Conservation (phyloP, 1,284 basidiomycete genomes). For the Cutaneotrichosporon sp. region DNA sequence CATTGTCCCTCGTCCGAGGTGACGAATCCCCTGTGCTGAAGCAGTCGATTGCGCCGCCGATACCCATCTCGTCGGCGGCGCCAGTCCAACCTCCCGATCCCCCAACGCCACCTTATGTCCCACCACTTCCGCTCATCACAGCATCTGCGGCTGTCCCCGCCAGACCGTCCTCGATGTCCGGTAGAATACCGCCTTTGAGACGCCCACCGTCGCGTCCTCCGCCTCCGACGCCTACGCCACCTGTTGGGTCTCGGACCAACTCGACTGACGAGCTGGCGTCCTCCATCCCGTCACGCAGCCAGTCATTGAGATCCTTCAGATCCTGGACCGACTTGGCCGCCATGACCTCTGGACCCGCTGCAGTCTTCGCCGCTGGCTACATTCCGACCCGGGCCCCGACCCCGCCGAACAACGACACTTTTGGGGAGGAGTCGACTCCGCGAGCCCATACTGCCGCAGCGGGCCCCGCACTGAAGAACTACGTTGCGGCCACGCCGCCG, state of each 20-base stretch:
- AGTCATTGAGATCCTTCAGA: conserved; percentile 1
- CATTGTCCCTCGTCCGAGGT: not conserved
- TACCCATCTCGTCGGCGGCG: not conserved
- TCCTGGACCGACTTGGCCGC: not conserved
- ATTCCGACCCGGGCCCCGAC: not conserved
- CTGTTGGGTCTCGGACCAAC: conserved; percentile 3
- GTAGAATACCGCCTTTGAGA: conserved; percentile 16
- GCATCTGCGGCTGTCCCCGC: not conserved
- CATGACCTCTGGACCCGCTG: not conserved
- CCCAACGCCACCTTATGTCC: not conserved
- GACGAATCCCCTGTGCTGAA: not conserved
- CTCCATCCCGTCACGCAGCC: not conserved
- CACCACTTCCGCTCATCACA: not conserved
- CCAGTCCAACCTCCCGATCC: not conserved
- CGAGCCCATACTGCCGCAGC: not conserved
- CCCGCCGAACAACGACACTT: not conserved
- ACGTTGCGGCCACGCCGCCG: conserved; percentile 1
- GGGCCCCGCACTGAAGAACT: not conserved
- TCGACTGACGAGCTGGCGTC: conserved; percentile 5
- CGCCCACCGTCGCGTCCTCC: conserved; percentile 19
- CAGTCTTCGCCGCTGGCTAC: not conserved
- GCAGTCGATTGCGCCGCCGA: not conserved
- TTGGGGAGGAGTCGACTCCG: conserved; percentile 15
- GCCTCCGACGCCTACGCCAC: conserved; percentile 19
- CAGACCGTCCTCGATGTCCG: conserved; percentile 5